Evolutionary conservation across 2,329 filamentous ascomycete genomes (phyloP), one percentile per base, ranked within the genome.

Genomic region (Exserohilum rostratum): DNA sequence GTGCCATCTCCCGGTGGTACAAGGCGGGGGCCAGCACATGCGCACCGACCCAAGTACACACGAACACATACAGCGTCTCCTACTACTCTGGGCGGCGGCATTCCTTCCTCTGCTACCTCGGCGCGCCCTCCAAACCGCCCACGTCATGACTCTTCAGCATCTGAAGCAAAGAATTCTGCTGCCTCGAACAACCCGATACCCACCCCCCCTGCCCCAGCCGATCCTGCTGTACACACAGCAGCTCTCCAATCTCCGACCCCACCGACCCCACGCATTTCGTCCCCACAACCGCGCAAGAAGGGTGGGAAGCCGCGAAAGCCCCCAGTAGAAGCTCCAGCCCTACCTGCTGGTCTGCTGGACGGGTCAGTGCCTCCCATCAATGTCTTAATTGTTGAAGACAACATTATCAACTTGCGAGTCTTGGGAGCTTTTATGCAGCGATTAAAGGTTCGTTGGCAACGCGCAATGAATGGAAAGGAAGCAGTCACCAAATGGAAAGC

Each of bases 341-440:
- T 89, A 56, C 83, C 84, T 22, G 81, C 87, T 3, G 87, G 85
- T 27, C 63, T 75, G 30, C 83, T 96, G 25, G 91, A 93, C 64
- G 89, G 88, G 49, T 87, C 87, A 1, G 91, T 98, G 0, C 95
- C 95, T 6, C 93, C 95, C 1, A 98, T 99, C 78, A 98, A 96
- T 66, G 93, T 98, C 6, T 82, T 99, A 38, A 96, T 99, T 57
- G 95, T 99, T 12, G 95, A 99, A 79, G 95, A 99, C 78, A 99
- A 99, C 75, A 92, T 95, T 60, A 98, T 99, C 82, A 99, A 98
- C 71, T 80, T 98, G 64, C 90, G 91, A 69, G 86, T 99, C 9
- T 81, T 99, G 31, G 93, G 97, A 71, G 92, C 93, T 1, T 96
- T 99, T 70, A 93, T 98, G 82, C 96, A 97, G 78, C 84, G 92